Evolutionary conservation across 306 rosid species (phyloP).

Genomic region (Casuarina cunninghamiana): DNA sequence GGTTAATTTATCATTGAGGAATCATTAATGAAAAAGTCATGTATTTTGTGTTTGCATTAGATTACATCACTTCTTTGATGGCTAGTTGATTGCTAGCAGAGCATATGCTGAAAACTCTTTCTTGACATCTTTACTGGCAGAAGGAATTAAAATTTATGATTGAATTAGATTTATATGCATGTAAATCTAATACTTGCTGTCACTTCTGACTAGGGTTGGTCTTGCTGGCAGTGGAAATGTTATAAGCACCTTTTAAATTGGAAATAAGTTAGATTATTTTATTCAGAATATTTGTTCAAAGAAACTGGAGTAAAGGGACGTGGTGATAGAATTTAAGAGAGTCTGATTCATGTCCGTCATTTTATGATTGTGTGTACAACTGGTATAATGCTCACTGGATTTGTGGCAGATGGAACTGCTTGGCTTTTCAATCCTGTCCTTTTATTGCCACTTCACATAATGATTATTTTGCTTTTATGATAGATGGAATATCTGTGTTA

Average conservation of each 20-base stretch:
- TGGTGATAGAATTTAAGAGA: background rate
- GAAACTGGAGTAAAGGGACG: background rate
- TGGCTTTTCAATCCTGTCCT: too few species aligned
- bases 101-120: background rate
- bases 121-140: background rate
- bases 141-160: background rate
- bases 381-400: background rate
- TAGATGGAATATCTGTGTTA: too few species aligned
- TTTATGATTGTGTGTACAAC: background rate
- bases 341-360: background rate
- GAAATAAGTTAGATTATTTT: background rate
- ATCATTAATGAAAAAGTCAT: background rate
- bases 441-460: too few species aligned
- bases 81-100: background rate
- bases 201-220: background rate
- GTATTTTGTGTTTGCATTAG: background rate
- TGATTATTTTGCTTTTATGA: too few species aligned
- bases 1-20: background rate
- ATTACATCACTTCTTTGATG: background rate
- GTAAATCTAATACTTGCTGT: background rate
- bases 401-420: too few species aligned
- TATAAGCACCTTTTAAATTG: background rate
- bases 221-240: background rate
- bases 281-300: background rate
- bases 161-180: background rate